phyloP scores from a whole-genome alignment of 495 filamentous ascomycete species.

The Aspergillus olivimuriae region DNA sequence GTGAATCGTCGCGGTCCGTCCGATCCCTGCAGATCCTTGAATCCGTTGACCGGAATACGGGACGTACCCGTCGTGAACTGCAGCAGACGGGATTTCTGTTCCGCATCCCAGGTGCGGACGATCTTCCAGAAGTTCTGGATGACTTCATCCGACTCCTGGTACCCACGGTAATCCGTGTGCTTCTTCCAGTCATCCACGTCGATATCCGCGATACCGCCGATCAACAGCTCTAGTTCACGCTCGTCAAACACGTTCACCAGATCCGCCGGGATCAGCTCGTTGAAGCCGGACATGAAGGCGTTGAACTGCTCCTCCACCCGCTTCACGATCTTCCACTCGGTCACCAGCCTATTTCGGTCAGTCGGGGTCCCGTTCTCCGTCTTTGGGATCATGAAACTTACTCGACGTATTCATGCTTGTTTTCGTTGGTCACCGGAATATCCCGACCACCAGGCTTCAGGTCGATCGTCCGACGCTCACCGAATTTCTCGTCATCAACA shows the following conservation, averaged over 20 bases:
- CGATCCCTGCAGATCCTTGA: slow-evolving; percentile 98
- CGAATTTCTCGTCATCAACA: slow-evolving; percentile 95
- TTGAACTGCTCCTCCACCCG: slow-evolving; percentile 97
- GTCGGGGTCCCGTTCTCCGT: background rate
- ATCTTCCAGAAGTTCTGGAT: slow-evolving; percentile 99
- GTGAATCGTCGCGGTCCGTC: slow-evolving; percentile 95
- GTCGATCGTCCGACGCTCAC: slow-evolving; percentile 85
- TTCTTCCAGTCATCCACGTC: slow-evolving; percentile 99
- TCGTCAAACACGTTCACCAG: slow-evolving; percentile 99
- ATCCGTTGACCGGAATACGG: slow-evolving; percentile 97
- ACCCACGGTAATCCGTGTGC: slow-evolving; percentile 99
- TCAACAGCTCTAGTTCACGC: slow-evolving; percentile 91
- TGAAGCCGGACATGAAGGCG: slow-evolving; percentile 94
- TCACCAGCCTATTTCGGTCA: slow-evolving; percentile 60
- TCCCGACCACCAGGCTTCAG: slow-evolving; percentile 85
- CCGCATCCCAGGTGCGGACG: slow-evolving; percentile 91
- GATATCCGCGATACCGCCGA: slow-evolving; percentile 98
- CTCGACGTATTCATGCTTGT: slow-evolving; percentile 94
- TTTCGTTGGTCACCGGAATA: slow-evolving; percentile 93
- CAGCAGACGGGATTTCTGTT: slow-evolving; percentile 92
- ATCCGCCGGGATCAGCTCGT: slow-evolving; percentile 94
- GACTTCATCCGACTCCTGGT: slow-evolving; percentile 94
- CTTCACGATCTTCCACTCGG: slow-evolving; percentile 98
- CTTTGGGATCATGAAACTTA: slow-evolving; percentile 35
- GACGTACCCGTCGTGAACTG: slow-evolving; percentile 98